A percentile compares a stretch with the other conserved stretches of the same genome.
phyloP scores from a whole-genome alignment of 225 moss, liverwort and hornwort genomes.

The Takakia lepidozioides region DNA sequence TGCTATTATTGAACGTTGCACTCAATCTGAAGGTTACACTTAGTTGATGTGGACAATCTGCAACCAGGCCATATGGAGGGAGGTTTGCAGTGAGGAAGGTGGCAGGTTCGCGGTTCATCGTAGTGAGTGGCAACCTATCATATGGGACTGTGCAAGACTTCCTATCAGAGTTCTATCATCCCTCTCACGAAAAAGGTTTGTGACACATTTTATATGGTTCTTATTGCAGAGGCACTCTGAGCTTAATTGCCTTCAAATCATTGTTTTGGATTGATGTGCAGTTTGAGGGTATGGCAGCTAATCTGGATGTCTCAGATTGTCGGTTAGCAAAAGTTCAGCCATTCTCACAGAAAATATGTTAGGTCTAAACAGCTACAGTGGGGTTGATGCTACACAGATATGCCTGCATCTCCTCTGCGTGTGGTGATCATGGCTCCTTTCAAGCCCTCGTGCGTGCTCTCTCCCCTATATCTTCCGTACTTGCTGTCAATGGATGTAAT shows the following conservation, averaged over 20 bases:
- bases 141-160: conserved; percentile 71
- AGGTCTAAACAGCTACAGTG: too few relatives aligned
- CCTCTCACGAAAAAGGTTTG: conserved; percentile 71
- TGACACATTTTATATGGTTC: too few relatives aligned
- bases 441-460: conserved; percentile 97
- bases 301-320: too few relatives aligned
- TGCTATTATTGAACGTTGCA: too few relatives aligned
- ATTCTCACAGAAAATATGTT: too few relatives aligned
- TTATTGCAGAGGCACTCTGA: too few relatives aligned
- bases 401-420: conserved; percentile 87
- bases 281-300: too few relatives aligned
- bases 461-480: background rate
- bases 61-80: conserved; percentile 83
- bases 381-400: conserved; percentile 49
- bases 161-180: conserved; percentile 86
- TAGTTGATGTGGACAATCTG: too few relatives aligned
- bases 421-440: conserved; percentile 94
- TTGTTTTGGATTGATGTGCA: too few relatives aligned
- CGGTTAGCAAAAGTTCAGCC: conserved; percentile 2
- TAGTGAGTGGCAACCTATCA: conserved; percentile 81
- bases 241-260: too few relatives aligned
- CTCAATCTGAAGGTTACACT: too few relatives aligned
- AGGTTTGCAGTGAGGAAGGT: conserved; percentile 66
- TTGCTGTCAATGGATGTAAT: too few relatives aligned
- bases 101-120: conserved; percentile 85